Evolutionary conservation across 129 eudicot genomes (phyloP), one percentile per base, ranked within the genome.

Genomic region (Lactuca sativa): DNA sequence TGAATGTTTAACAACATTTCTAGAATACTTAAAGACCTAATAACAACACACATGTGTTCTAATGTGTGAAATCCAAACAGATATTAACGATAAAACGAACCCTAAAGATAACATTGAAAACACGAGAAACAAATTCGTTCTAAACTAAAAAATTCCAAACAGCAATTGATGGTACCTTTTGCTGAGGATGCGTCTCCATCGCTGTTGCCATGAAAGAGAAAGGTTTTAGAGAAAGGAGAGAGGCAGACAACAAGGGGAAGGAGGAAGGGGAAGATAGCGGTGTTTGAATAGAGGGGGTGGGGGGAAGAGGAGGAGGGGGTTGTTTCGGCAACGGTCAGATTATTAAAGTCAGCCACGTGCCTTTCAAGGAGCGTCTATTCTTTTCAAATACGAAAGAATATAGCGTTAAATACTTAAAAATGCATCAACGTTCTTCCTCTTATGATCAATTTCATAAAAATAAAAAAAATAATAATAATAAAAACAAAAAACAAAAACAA

Each of bases 191-290:
- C 44, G 81, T 53, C 73, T 86, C 92, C 38, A 71, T 70, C 15
- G 79, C 75, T 44, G 81, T 81, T 52, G 79, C 88, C 92, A 86
- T 86, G 52, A 80, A 40, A 64, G 9, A 15, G 55, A 43, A 16
- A 63, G 71, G 51, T 44, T 34, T 14, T 52, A 71, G 82, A 71
- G 64, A 66, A 51, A 74, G 60, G 62, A 62, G 15, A 15, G 11
- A 56, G 66, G 69, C 15, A 4, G 25, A 66, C 31, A 47, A 47
- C 44, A 55, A 74, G 31, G 66, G 73, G 77, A 54, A 68, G 41
- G 66, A 31, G 56, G 7, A 30, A 70, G 11, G 34, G 49, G 49
- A 31, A 34, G 25, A 16, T 16, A 40, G 34, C 59, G 62, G 62
- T 18, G 60, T 72, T 67, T 72, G 74, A 51, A 36, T 64, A 60